Base-by-base conservation (phyloP, 305 asterid genomes). In the Plantago coronopus region DNA sequence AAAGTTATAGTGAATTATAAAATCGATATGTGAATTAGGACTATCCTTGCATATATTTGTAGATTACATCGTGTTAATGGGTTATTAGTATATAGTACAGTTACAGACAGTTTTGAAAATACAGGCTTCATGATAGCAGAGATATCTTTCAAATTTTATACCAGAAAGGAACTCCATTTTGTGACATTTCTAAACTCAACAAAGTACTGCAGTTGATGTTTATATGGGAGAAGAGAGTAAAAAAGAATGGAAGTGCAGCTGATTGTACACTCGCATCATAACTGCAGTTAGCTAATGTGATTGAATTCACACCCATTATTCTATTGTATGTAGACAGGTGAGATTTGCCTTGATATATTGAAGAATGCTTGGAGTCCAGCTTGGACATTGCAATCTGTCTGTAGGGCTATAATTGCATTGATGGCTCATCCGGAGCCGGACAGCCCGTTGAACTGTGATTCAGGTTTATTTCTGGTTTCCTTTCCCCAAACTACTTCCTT, bases 341-440 rank as follows among this genome's bases (percentile, higher is more conserved):
- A 93, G 81, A 93, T 93, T 73, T 93, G 98, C 83, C 97, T 93
- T 71, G 98, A 93, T 85, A 93, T 93, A 66, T 82, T 93, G 91
- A 93, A 93, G 83, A 87, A 83, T 40, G 96, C 95, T 50, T 89
- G 98, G 98, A 93, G 98, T 67, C 98, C 98, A 16, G 98, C 98
- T 43, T 93, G 98, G 98, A 93, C 98, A 12, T 84, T 93, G 64
- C 98, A 93, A 65, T 93, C 98, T 54, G 94, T 93, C 70, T 93
- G 98, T 72, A 81, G 97, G 76, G 98, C 98, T 79, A 89, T 93
- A 63, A 93, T 93, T 63, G 97, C 97, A 40, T 69, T 93, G 75
- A 93, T 93, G 98, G 99, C 97, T 74, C 97, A 93, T 76, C 99
- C 99, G 13, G 97, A 87, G 74, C 86, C 97, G 62, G 97, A 93